A percentile compares a stretch with the other conserved stretches of the same genome.
These are phyloP conservation scores for Mycocentrospora acerina DNA, from an alignment of 2,329 filamentous ascomycete species.

Conservation along the genomic window DNA sequence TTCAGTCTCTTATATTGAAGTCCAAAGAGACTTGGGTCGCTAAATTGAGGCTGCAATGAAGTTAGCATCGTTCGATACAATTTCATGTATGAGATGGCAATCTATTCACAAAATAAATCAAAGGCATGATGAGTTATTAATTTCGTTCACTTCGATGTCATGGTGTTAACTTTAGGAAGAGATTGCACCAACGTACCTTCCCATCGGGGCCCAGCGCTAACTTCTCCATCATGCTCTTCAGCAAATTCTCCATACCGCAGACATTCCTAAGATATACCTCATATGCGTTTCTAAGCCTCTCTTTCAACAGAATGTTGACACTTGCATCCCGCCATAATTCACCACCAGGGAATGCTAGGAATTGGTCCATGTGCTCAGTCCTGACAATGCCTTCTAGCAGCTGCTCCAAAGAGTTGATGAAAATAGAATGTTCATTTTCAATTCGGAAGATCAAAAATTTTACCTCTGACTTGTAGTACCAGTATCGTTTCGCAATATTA, in stretches of 20 bases:
- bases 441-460: conserved; percentile 18
- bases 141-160: no score
- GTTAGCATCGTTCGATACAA: no score
- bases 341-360: conserved; percentile 13
- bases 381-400: conserved; percentile 22
- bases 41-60: conserved; percentile 22
- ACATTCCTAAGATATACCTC: conserved; percentile 17
- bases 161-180: no score
- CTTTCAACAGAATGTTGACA: conserved; percentile 9
- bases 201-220: conserved; percentile 17
- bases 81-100: no score
- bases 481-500: conserved; percentile 24
- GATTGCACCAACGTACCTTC: conserved; percentile 18
- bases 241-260: conserved; percentile 13
- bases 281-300: conserved; percentile 10
- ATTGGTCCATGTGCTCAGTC: conserved; percentile 17
- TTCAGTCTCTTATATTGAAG: conserved; percentile 26
- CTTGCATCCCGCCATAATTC: conserved; percentile 14
- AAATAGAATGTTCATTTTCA: conserved; percentile 25
- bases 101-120: neutral
- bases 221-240: conserved; percentile 20
- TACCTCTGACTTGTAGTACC: conserved; percentile 21
- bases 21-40: conserved; percentile 23
- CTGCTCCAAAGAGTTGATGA: conserved; percentile 28
- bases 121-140: no score